Evolutionary conservation across 1,284 basidiomycete genomes (phyloP), one percentile per base, ranked within the genome.

Genomic region (Ustilago bromivora): DNA sequence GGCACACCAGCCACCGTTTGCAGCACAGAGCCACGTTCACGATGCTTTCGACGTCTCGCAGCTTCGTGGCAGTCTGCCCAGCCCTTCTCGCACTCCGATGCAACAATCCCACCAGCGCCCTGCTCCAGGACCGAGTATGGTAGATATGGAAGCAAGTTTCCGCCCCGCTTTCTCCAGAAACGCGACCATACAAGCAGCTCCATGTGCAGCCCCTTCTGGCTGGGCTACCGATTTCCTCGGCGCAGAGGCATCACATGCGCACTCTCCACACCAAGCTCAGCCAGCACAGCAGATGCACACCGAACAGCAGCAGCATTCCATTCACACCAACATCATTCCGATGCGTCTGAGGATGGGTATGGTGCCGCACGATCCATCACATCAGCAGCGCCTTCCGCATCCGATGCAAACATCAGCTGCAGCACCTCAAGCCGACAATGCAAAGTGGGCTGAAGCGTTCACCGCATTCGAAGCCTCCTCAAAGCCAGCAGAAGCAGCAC

Each of bases 371-470:
- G 46, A 64, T 40, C 53, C 53, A 23, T 49, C 57, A 40, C 63
- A 69, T 34, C 57, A 58, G 6, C 55, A 57, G 28, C 43, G 31
- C n/a, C 43, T 32, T 17, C 28, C 61, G n/a, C 57, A 56, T 23
- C 13, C 60, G 17, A 38, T 65, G 13, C 66, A 66, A 28, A 38
- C 59, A 12, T 31, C 58, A 28, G 23, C 23, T 15, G 28, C 70
- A 61, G 64, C 73, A 35, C 53, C 71, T 8, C 75, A 64, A 15
- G 38, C 61, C 19, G 74, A 79, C 52, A 76, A 74, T 28, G 71
- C 79, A 36, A 67, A 66, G 38, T 85, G 84, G 84, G 80, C 79
- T 40, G 74, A 81, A 53, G 84, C 82, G 19, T 85, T 83, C 61
- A 83, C 82, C 12, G 78, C 80, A 4, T 82, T 71, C 43, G 68